Evolutionary conservation across 108 stramenopile genomes (phyloP).

Genomic region (Skeletonema costatum): DNA sequence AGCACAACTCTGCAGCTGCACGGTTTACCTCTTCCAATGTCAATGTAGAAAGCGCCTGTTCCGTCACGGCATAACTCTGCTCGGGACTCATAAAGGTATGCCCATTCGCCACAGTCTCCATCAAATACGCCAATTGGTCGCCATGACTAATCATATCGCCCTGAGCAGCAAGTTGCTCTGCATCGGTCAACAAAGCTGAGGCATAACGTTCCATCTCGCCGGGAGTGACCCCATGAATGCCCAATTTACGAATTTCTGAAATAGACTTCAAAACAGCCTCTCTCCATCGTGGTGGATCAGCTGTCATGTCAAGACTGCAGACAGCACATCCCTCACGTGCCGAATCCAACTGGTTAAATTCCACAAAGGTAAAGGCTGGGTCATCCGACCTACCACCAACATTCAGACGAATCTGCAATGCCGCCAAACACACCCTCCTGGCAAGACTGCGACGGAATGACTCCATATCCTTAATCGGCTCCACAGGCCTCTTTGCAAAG

Average conservation of each 20-base stretch:
- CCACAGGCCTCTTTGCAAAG: conserved; percentile 96
- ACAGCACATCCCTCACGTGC: conserved; percentile 97
- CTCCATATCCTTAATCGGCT: conserved; percentile 81
- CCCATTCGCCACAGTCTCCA: conserved; percentile 97
- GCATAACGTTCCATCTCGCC: conserved; percentile 95
- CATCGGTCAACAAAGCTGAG: conserved; percentile 91
- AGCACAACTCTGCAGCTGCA: conserved; percentile 91
- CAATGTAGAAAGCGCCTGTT: conserved; percentile 81
- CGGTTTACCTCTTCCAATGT: conserved; percentile 95
- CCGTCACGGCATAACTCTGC: conserved; percentile 89
- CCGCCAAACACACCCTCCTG: conserved; percentile 90
- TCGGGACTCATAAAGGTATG: conserved; percentile 97
- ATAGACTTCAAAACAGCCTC: conserved; percentile 91
- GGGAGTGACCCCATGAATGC: conserved; percentile 87
- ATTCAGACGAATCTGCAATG: conserved; percentile 95
- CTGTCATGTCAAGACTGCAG: conserved; percentile 95
- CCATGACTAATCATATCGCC: conserved; percentile 92
- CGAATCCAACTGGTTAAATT: conserved; percentile 97
- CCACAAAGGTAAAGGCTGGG: conserved; percentile 96
- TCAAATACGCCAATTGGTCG: conserved; percentile 92
- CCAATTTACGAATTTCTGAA: conserved; percentile 92
- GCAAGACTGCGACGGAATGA: conserved; percentile 89
- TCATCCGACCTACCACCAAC: conserved; percentile 90
- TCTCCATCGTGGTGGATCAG: conserved; percentile 92
- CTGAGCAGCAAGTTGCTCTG: conserved; percentile 93